Evolutionary conservation across 1,139 yeast genomes (phyloP), one percentile per base, ranked within the genome.

Genomic region (Pneumocystis jirovecii): DNA sequence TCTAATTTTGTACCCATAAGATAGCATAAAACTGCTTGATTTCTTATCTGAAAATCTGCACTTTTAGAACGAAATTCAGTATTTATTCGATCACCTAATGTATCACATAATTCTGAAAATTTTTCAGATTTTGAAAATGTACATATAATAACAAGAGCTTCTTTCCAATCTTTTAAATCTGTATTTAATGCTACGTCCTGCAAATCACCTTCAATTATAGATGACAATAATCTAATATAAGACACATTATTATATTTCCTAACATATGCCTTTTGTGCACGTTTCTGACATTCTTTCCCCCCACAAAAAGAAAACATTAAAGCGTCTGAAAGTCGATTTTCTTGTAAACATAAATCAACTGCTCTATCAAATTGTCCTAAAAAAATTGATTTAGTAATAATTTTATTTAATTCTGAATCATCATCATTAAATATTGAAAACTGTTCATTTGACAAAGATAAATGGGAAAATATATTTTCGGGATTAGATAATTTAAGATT

Each of bases 1-100:
- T 87, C 95, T 65, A 91, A 79, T 21, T 93, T 85, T 63, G 85
- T 82, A 57, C 96, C 96, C 17, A 91, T 89, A 70, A 89, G 79
- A 74, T 86, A 93, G 71, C 95, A 85, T 57, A 83, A 74, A 65
- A 91, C 78, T 1, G 98, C 96, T 73, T 84, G 82, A 71, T 85
- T 83, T 75, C 97, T 83, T 7, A 77, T 72, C 63, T 69, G 67
- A 29, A 64, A 66, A 34, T 71, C 68, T 7, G 62, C 39, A 17
- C 63, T 63, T 8, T 60, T 60, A 45, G 57, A 59, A 17, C 68
- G 68, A 50, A 50, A 50, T 15, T 71, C 70, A 40, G 71, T 73
- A 64, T 83, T 75, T 19, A 86, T 73, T 68, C 89, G 83, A 73
- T 88, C 91, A 73, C 97, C 98, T 67, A 95, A 80, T 69, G 80